Conservation (phyloP, 768 basidiomycete genomes). For the Boletellus ananas region DNA sequence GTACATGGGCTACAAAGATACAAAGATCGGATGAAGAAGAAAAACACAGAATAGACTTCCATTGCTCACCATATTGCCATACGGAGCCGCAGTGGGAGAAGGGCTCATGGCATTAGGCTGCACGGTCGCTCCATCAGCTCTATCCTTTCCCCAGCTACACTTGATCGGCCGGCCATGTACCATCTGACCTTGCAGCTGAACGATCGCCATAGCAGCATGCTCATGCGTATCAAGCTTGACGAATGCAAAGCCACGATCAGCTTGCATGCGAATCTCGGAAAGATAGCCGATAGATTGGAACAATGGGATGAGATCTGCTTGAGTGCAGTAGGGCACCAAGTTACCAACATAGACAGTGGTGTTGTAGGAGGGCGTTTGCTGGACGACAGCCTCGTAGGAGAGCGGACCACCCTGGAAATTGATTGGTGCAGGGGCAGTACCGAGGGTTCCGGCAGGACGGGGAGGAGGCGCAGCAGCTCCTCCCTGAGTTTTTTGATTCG, state of each 20-base stretch:
- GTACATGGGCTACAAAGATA: conserved; percentile 68
- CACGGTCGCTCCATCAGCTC: conserved; percentile 65
- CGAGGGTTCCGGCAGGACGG: conserved; percentile 44
- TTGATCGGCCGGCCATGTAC: conserved; percentile 97
- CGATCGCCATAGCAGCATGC: conserved; percentile 97
- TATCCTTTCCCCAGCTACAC: conserved; percentile 98
- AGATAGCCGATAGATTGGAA: conserved; percentile 99
- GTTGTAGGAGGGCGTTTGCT: conserved; percentile 92
- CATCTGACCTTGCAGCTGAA: conserved; percentile 94
- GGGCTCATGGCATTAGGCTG: conserved; percentile 56
- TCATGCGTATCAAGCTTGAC: conserved; percentile 99
- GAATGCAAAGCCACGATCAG: conserved; percentile 98
- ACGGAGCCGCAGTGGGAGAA: conserved; percentile 56
- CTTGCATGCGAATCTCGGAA: conserved; percentile 98
- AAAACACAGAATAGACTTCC: not conserved
- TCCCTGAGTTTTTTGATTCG: conserved; percentile 96
- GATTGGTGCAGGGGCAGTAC: conserved; percentile 80
- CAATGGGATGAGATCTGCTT: conserved; percentile 94
- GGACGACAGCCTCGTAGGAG: conserved; percentile 89
- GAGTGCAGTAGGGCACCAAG: conserved; percentile 94
- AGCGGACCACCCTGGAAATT: conserved; percentile 88
- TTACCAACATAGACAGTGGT: conserved; percentile 98
- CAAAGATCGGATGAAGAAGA: not conserved
- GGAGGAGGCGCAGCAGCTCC: conserved; percentile 31
- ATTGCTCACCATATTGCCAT: conserved; percentile 67